These are phyloP conservation scores for Capronia coronata DNA, from an alignment of 2,329 filamentous ascomycete genomes.

Conservation along the genomic window DNA sequence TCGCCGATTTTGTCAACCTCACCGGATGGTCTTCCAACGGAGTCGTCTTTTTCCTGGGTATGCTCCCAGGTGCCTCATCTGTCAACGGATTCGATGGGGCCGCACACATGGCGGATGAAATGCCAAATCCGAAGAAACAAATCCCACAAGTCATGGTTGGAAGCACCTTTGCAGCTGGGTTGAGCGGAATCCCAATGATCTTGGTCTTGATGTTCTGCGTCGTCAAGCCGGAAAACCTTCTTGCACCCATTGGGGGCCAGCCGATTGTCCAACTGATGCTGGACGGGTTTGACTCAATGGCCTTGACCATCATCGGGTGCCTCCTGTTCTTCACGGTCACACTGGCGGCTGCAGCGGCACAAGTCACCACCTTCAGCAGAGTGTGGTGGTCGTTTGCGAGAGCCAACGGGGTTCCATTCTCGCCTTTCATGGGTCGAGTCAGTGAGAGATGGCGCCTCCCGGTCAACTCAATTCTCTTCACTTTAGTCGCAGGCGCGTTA, in stretches of 20 bases:
- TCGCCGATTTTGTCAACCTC: slow-evolving; percentile 21
- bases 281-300: neutral
- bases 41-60: slow-evolving; percentile 17
- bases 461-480: slow-evolving; percentile 1
- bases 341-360: neutral
- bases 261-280: slow-evolving; percentile 11
- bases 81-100: slow-evolving; percentile 15
- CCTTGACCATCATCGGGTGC: neutral
- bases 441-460: neutral
- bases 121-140: slow-evolving; percentile 9
- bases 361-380: slow-evolving; percentile 2
- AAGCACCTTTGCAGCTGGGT: neutral
- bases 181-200: slow-evolving; percentile 16
- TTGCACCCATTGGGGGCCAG: slow-evolving; percentile 5
- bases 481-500: neutral
- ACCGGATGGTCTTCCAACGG: slow-evolving; percentile 30
- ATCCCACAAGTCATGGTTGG: slow-evolving; percentile 20
- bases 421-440: neutral
- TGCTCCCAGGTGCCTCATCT: slow-evolving; percentile 2
- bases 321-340: neutral
- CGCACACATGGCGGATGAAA: slow-evolving; percentile 19
- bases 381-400: slow-evolving; percentile 15
- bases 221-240: slow-evolving; percentile 8
- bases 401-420: slow-evolving; percentile 3
- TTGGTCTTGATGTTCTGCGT: slow-evolving; percentile 16